Conservation (phyloP, 2,329 filamentous ascomycete species). For the Sarocladium oryzae region DNA sequence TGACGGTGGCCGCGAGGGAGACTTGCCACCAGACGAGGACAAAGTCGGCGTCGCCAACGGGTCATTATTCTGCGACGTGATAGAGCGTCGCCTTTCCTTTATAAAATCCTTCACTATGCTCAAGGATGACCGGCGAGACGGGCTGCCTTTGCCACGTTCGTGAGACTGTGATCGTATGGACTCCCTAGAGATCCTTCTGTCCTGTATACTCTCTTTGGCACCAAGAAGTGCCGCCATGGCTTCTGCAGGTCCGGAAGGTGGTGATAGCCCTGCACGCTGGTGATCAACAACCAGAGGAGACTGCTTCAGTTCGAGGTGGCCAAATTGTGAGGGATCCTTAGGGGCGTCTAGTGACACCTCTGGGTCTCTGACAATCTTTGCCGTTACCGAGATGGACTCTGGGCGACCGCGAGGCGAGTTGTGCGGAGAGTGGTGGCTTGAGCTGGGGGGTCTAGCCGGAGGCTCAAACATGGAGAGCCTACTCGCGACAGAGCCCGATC, state of each 20-base stretch:
- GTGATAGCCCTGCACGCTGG: slow-evolving; percentile 22
- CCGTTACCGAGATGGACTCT: slow-evolving; percentile 83
- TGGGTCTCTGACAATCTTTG: slow-evolving; percentile 69
- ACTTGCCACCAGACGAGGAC: slow-evolving; percentile 26
- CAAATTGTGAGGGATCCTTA: slow-evolving; percentile 37
- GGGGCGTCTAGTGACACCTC: slow-evolving; percentile 10
- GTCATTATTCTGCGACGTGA: slow-evolving; percentile 44
- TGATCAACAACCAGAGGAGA: slow-evolving; percentile 55
- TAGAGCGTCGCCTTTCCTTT: slow-evolving; percentile 49
- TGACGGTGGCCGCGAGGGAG: slow-evolving; percentile 41
- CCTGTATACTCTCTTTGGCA: slow-evolving; percentile 41
- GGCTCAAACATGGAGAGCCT: slow-evolving; percentile 50
- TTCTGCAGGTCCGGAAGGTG: slow-evolving; percentile 22
- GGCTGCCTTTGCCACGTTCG: slow-evolving; percentile 28
- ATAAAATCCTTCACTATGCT: slow-evolving; percentile 55
- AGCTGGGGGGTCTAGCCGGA: slow-evolving; percentile 16
- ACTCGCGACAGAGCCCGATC: slow-evolving; percentile 49
- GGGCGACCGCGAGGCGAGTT: slow-evolving; percentile 41
- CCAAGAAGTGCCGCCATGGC: slow-evolving; percentile 12
- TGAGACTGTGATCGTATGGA: slow-evolving; percentile 28
- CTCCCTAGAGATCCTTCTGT: slow-evolving; percentile 40
- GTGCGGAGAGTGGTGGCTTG: slow-evolving; percentile 13
- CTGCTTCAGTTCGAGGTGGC: slow-evolving; percentile 47
- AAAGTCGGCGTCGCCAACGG: slow-evolving; percentile 18
- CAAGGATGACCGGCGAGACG: slow-evolving; percentile 50